phyloP scores from a whole-genome alignment of 2,329 filamentous ascomycete species.

The Aspergillus tamarii region DNA sequence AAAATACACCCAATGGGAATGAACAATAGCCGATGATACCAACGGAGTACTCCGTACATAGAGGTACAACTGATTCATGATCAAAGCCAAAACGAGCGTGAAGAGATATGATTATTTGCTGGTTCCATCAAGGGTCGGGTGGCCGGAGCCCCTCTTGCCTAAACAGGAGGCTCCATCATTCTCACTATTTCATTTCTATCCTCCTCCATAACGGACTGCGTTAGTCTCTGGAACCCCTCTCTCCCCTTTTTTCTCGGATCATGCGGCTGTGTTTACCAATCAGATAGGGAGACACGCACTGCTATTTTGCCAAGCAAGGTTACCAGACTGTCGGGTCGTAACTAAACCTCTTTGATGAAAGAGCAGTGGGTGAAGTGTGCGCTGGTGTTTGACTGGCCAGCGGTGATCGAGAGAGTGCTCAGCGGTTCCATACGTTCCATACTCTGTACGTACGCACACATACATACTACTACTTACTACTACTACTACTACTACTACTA shows the following conservation, averaged over 20 bases:
- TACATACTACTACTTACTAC: background rate
- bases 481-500: too few species aligned
- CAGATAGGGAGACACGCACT: conserved; percentile 34
- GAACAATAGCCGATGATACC: background rate
- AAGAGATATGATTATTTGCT: background rate
- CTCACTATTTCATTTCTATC: conserved; percentile 1
- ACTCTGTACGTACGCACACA: background rate
- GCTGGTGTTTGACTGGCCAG: conserved; percentile 17
- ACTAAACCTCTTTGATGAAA: conserved; percentile 30
- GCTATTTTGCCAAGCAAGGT: conserved; percentile 36
- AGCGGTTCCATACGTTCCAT: conserved; percentile 6
- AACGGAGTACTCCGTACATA: background rate
- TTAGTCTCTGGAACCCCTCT: conserved; percentile 2
- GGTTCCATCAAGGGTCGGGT: background rate
- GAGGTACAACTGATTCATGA: background rate
- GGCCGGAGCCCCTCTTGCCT: conserved; percentile 4
- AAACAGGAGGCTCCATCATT: conserved; percentile 3
- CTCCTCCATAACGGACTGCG: conserved; percentile 1
- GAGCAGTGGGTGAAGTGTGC: conserved; percentile 20
- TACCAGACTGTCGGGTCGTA: conserved; percentile 38
- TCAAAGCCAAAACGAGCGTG: background rate
- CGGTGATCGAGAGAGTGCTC: conserved; percentile 20
- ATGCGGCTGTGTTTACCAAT: conserved; percentile 36
- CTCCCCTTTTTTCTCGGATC: conserved; percentile 11
- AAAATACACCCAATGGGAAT: background rate